Conservation (phyloP, 1,284 basidiomycete genomes). For the Sporisorium iseilematis-ciliati region DNA sequence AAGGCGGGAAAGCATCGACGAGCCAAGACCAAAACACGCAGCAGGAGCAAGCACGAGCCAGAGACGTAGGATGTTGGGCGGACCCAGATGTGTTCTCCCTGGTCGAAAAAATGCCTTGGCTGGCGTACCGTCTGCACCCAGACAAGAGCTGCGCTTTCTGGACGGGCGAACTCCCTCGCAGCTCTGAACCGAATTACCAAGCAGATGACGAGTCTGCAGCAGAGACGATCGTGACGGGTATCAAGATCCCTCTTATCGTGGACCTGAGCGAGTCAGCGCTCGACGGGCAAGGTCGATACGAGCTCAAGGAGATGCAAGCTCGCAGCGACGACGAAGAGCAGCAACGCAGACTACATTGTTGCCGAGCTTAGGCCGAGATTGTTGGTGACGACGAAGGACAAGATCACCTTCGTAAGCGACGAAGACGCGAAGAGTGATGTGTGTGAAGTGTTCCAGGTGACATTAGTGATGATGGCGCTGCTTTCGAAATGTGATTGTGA, state of each 20-base stretch:
- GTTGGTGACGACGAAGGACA: background rate
- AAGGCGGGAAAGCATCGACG: too few relatives aligned
- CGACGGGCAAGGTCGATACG: background rate
- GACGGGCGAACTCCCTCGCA: background rate
- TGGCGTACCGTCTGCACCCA: background rate
- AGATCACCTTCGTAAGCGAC: background rate
- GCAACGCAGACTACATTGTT: too few relatives aligned
- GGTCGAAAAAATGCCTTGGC: background rate
- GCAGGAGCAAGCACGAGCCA: too few relatives aligned
- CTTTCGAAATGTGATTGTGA: background rate
- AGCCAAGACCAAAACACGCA: too few relatives aligned
- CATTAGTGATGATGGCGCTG: background rate
- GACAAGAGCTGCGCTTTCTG: background rate
- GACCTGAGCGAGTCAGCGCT: background rate
- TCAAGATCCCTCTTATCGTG: background rate
- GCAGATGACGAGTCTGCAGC: background rate
- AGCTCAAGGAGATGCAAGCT: background rate
- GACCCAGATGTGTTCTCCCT: constrained; percentile 13
- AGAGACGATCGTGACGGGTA: background rate
- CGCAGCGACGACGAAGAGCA: too few relatives aligned
- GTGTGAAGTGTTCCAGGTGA: background rate
- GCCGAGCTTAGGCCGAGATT: background rate
- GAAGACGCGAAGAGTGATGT: background rate
- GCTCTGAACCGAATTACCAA: background rate
- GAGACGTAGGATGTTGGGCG: constrained; percentile 6